Evolutionary conservation across 139 green algal genomes (phyloP).

Genomic region (Haematococcus sp.): DNA sequence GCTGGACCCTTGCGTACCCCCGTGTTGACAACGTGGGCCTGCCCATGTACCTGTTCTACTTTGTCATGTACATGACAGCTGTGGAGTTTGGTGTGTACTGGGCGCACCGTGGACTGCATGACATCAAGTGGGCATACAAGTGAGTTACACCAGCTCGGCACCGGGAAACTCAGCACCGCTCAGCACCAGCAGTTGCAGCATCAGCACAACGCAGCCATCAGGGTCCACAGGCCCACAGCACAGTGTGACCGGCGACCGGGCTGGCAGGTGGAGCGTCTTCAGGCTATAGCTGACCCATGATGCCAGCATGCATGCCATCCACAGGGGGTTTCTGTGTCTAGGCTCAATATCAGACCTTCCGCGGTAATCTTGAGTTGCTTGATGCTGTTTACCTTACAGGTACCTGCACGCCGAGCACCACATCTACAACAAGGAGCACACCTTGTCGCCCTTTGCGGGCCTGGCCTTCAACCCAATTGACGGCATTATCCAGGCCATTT

Average conservation of each 20-base stretch:
- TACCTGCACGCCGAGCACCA: slow-evolving; percentile 86
- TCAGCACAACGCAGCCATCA: too few species aligned
- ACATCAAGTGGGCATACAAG: slow-evolving; percentile 70
- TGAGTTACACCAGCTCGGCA: slow-evolving; percentile 26
- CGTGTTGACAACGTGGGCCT: slow-evolving; percentile 73
- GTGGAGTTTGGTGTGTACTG: slow-evolving; percentile 97
- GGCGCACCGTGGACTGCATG: slow-evolving; percentile 88
- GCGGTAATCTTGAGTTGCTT: background rate
- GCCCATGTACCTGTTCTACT: slow-evolving; percentile 64
- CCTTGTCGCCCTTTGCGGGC: slow-evolving; percentile 91
- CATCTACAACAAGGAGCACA: slow-evolving; percentile 99
- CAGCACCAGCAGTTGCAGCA: too few species aligned
- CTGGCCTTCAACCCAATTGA: slow-evolving; percentile 90
- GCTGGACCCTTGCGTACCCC: slow-evolving; percentile 81
- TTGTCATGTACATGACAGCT: slow-evolving; percentile 83
- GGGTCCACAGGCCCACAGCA: too few species aligned
- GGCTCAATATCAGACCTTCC: too few species aligned
- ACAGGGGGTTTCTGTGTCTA: too few species aligned
- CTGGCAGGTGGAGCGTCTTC: too few species aligned
- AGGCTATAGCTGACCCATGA: too few species aligned
- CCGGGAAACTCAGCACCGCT: too few species aligned
- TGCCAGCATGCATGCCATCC: too few species aligned
- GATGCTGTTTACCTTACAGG: slow-evolving; percentile 19
- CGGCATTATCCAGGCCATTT: slow-evolving; percentile 67
- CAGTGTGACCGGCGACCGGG: too few species aligned